These are phyloP conservation scores for Peltaster fructicola DNA, from an alignment of 2,329 filamentous ascomycete species.

Conservation along the genomic window DNA sequence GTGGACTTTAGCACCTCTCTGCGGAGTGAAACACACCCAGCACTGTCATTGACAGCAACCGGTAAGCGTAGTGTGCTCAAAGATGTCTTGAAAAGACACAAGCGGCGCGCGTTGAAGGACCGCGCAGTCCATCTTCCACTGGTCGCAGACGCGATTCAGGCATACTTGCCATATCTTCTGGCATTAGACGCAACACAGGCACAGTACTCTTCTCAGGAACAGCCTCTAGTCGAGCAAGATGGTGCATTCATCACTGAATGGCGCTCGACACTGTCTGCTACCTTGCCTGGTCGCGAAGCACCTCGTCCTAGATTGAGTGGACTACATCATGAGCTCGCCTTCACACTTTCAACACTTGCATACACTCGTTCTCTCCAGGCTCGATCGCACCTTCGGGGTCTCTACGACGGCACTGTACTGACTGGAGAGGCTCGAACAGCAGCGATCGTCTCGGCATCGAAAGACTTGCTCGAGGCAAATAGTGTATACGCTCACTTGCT, in stretches of 20 bases:
- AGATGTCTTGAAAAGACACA: constrained; percentile 73
- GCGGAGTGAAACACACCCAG: constrained; percentile 69
- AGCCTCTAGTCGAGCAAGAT: constrained; percentile 41
- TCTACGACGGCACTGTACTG: constrained; percentile 51
- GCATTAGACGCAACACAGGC: too few relatives aligned
- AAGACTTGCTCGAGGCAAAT: constrained; percentile 59
- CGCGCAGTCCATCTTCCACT: constrained; percentile 53
- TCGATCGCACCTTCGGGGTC: constrained; percentile 50
- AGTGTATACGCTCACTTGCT: constrained; percentile 58
- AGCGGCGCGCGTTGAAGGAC: constrained; percentile 56
- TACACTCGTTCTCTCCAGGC: constrained; percentile 58
- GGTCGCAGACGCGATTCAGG: constrained; percentile 50
- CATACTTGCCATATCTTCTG: constrained; percentile 71
- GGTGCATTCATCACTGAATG: constrained; percentile 56
- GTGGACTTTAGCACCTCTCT: constrained; percentile 68
- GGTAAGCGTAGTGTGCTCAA: constrained; percentile 70
- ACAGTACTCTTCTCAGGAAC: too few relatives aligned
- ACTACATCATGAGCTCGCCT: constrained; percentile 69
- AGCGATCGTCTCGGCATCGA: constrained; percentile 57
- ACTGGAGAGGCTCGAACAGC: constrained; percentile 48
- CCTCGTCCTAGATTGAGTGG: constrained; percentile 52
- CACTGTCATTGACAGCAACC: constrained; percentile 64
- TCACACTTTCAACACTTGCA: constrained; percentile 59
- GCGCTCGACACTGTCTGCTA: constrained; percentile 58
- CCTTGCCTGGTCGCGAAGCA: constrained; percentile 45